Base-by-base conservation (phyloP, 495 filamentous ascomycete genomes). In the Aspergillus incahuasiensis region DNA sequence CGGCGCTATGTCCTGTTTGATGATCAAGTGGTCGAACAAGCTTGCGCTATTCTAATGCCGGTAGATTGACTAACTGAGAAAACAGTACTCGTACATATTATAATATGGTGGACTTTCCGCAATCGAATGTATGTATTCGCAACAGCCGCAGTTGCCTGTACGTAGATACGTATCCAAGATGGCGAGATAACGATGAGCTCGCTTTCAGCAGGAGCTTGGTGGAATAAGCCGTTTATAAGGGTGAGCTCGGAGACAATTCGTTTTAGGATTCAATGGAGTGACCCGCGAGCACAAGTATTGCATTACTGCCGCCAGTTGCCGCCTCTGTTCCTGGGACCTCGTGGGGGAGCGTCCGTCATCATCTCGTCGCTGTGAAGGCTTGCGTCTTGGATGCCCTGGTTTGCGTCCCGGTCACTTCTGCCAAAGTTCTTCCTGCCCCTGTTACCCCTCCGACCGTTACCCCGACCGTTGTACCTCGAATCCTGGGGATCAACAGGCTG, bases 291-390 rank as follows among this genome's bases (percentile, higher is more conserved):
- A 19, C 7, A 22, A 30, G 9, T 30, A 28, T 20, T 11, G 51
- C 39, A 40, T 61, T 52, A 71, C 35, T 65, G 65, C 19, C 58
- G 47, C 39, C 62, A 41, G 49, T 48, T 61, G 7, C 62, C 57
- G 7, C 62, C 57, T 19, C 63, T 60, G 46, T 66, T 63, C 18
- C 62, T 64, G 2, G 57, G 54, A 19, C 56, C 61, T 30, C 57
- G 64, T 20, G 59, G 44, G 9, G 73, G 72, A 25, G 65, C 59
- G 62, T 78, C 73, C 7, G 72, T 65, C 68, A 73, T 72, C 71
- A 78, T 78, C 50, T 71, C 48, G 48, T 78, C 74, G 56, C 74
- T 73, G 57, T 76, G 74, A 6, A 72, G 64, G 0, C 68, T 65
- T 1, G 63, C 49, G 11, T 64, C 63, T n/a, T 61, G 53, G 3